These are phyloP conservation scores for Arthrocladium fulminans DNA, from an alignment of 2,329 filamentous ascomycete species.

Conservation along the genomic window DNA sequence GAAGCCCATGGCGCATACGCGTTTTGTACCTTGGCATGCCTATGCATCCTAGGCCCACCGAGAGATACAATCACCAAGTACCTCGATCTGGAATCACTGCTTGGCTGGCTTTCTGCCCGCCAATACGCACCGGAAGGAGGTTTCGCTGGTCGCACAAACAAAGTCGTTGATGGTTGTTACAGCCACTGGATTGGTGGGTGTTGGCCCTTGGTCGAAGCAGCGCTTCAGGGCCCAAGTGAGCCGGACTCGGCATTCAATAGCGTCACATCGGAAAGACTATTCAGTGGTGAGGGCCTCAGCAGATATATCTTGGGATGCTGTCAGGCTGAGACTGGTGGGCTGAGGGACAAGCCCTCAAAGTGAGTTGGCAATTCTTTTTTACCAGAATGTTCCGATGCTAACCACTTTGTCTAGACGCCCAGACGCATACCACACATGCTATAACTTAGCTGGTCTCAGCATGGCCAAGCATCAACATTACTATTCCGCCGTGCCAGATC, in stretches of 20 bases:
- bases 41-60: constrained; percentile 76
- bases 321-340: constrained; percentile 67
- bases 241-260: constrained; percentile 13
- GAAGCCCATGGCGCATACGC: constrained; percentile 97
- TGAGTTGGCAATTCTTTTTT: constrained; percentile 39
- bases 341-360: constrained; percentile 91
- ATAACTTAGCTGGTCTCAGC: constrained; percentile 78
- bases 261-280: constrained; percentile 36
- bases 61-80: constrained; percentile 63
- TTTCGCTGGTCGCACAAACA: constrained; percentile 90
- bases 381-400: constrained; percentile 21
- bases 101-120: constrained; percentile 80
- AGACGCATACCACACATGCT: constrained; percentile 89
- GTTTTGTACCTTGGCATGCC: constrained; percentile 83
- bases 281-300: constrained; percentile 74
- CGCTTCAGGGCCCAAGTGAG: constrained; percentile 48
- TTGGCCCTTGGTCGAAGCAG: constrained; percentile 83
- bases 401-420: constrained; percentile 48
- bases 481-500: constrained; percentile 28
- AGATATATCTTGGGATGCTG: constrained; percentile 86
- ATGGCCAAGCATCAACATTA: constrained; percentile 61
- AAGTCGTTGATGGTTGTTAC: constrained; percentile 96
- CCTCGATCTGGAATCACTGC: constrained; percentile 66
- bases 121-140: constrained; percentile 89
- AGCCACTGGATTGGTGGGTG: constrained; percentile 95